Conservation (phyloP, 495 filamentous ascomycete genomes). For the Astrothelium subdiscretum region DNA sequence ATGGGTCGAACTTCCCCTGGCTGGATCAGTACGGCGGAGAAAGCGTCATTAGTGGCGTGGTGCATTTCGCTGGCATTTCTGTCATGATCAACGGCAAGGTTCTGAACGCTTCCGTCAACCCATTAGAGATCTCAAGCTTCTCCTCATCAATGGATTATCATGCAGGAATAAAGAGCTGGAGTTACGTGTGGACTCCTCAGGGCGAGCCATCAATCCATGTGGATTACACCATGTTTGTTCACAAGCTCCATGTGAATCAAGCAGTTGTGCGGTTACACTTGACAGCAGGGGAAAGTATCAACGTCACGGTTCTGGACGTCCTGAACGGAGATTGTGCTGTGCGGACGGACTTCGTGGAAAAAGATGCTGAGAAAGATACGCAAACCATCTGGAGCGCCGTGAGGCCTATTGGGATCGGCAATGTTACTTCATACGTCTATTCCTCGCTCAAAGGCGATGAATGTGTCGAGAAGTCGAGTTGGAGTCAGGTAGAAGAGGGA, state of each 20-base stretch:
- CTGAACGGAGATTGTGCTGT: constrained; percentile 48
- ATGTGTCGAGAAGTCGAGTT: constrained; percentile 37
- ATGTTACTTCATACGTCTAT: constrained; percentile 51
- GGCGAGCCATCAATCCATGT: constrained; percentile 39
- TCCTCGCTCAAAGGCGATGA: constrained; percentile 32
- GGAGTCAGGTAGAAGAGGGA: constrained; percentile 31
- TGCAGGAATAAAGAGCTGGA: constrained; percentile 50
- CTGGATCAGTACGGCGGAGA: constrained; percentile 60
- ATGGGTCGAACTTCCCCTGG: constrained; percentile 61
- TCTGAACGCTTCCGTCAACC: constrained; percentile 52
- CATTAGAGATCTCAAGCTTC: constrained; percentile 48
- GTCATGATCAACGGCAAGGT: constrained; percentile 44
- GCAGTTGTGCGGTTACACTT: constrained; percentile 50
- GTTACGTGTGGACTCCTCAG: constrained; percentile 53
- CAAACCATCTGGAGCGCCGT: constrained; percentile 47
- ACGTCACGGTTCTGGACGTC: constrained; percentile 46
- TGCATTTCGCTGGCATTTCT: constrained; percentile 54
- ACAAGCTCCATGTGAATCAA: constrained; percentile 52
- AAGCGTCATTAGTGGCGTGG: constrained; percentile 61
- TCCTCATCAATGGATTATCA: constrained; percentile 51
- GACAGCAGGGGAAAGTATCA: constrained; percentile 33
- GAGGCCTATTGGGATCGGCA: constrained; percentile 39
- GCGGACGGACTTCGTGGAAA: constrained; percentile 43
- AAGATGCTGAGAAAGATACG: constrained; percentile 34
- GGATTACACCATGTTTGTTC: constrained; percentile 46